phyloP scores from a whole-genome alignment of 257 asterid species.

The Schizonepeta tenuifolia region DNA sequence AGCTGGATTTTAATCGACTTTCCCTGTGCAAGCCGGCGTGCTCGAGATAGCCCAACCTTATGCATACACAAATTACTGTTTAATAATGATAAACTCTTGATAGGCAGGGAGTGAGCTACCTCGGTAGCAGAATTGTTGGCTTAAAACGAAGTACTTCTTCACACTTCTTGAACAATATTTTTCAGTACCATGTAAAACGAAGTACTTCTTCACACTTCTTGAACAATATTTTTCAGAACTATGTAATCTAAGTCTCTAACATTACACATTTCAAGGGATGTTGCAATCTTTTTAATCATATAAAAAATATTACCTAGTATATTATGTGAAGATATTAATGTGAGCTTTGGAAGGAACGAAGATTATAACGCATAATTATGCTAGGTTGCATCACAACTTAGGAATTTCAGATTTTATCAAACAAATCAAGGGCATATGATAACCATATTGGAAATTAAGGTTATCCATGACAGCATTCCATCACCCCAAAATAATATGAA shows the following conservation, averaged over 20 bases:
- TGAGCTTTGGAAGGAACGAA: not conserved
- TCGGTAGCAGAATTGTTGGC: not conserved
- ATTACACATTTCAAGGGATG: not conserved
- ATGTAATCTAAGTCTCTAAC: no score
- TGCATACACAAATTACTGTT: not conserved
- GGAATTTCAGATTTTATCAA: not conserved
- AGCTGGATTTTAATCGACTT: conserved; percentile 85
- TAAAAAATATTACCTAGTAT: not conserved
- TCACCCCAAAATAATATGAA: no score
- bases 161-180: not conserved
- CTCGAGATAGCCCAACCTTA: conserved; percentile 94
- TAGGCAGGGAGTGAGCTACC: not conserved
- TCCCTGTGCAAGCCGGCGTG: conserved; percentile 95
- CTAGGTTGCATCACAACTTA: not conserved
- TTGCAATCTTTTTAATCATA: not conserved
- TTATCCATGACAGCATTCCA: not conserved
- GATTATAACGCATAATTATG: no score
- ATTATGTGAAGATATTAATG: not conserved
- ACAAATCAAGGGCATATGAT: no score
- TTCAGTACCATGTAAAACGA: not conserved
- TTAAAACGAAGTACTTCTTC: not conserved
- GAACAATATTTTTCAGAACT: not conserved
- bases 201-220: not conserved
- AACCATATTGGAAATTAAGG: not conserved
- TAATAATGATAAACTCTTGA: conserved; percentile 8